Percentiles rank a stretch among this genome's conserved stretches.
These are phyloP conservation scores for Pyrenophora seminiperda DNA, from an alignment of 2,329 filamentous ascomycete species.

Conservation along the genomic window DNA sequence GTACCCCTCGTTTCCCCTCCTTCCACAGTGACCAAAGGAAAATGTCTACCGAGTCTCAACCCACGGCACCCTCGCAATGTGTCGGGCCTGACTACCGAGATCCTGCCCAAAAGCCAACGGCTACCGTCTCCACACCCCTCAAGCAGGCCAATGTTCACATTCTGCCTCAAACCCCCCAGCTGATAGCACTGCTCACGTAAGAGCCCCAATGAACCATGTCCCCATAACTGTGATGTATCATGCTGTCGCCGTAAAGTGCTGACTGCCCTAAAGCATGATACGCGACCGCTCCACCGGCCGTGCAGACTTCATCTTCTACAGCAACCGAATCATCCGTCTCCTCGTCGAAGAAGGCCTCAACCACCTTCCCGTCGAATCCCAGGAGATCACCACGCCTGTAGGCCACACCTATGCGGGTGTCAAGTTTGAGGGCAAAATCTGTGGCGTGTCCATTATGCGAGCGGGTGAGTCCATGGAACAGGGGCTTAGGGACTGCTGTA, in stretches of 20 bases:
- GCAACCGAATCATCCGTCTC: conserved; percentile 94
- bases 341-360: conserved; percentile 97
- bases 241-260: too few species aligned
- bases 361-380: conserved; percentile 88
- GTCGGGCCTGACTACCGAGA: conserved; percentile 81
- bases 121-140: conserved; percentile 85
- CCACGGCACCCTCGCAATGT: conserved; percentile 58
- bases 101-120: conserved; percentile 77
- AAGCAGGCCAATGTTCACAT: conserved; percentile 86
- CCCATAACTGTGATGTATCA: neutral
- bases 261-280: conserved; percentile 72
- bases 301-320: conserved; percentile 99
- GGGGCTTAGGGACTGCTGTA: conserved; percentile 92
- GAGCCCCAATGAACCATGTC: conserved; percentile 48
- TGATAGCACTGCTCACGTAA: conserved; percentile 97
- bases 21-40: conserved; percentile 3
- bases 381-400: conserved; percentile 88
- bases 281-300: conserved; percentile 86
- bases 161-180: conserved; percentile 89
- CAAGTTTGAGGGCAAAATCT: conserved; percentile 97
- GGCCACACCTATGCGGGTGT: conserved; percentile 87
- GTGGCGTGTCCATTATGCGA: conserved; percentile 97
- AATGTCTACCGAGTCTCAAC: conserved; percentile 37
- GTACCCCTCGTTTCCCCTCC: conserved; percentile 7
- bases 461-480: conserved; percentile 99